phyloP scores from a whole-genome alignment of 1,284 basidiomycete genomes.

The Ceratorhiza oryzae-sativae region DNA sequence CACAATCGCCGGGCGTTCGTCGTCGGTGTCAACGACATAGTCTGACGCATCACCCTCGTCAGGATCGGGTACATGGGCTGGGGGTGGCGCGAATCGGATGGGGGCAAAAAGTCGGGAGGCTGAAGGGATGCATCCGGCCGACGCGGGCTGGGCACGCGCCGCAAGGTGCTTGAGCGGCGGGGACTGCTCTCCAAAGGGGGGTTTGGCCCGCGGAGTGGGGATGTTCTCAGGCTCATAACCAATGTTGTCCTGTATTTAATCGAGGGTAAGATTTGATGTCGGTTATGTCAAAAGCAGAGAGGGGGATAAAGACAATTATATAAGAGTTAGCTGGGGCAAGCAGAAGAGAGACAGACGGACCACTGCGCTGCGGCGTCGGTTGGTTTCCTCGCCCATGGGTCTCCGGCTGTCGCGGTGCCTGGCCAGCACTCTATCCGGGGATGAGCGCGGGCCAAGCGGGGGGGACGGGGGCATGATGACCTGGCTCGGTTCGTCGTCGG shows the following conservation, averaged over 20 bases:
- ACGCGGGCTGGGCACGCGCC: background rate
- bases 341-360: background rate
- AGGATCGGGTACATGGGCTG: background rate
- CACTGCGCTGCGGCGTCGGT: slow-evolving; percentile 8
- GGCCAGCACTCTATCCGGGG: background rate
- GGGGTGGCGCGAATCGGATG: too few species aligned
- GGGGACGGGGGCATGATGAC: slow-evolving; percentile 21
- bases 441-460: background rate
- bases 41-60: background rate
- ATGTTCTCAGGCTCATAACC: slow-evolving; percentile 26
- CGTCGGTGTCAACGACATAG: slow-evolving; percentile 28
- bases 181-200: background rate
- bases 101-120: too few species aligned
- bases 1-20: background rate
- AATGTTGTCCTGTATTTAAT: slow-evolving; percentile 23
- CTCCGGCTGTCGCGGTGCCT: background rate
- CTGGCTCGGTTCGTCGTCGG: background rate
- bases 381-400: background rate
- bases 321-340: background rate
- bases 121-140: background rate
- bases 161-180: background rate
- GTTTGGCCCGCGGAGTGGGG: slow-evolving; percentile 11
- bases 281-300: background rate
- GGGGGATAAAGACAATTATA: background rate
- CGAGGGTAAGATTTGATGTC: background rate